Evolutionary conservation across 78 protist species (phyloP).

Genomic region (Pigoraptor vietnamica): DNA sequence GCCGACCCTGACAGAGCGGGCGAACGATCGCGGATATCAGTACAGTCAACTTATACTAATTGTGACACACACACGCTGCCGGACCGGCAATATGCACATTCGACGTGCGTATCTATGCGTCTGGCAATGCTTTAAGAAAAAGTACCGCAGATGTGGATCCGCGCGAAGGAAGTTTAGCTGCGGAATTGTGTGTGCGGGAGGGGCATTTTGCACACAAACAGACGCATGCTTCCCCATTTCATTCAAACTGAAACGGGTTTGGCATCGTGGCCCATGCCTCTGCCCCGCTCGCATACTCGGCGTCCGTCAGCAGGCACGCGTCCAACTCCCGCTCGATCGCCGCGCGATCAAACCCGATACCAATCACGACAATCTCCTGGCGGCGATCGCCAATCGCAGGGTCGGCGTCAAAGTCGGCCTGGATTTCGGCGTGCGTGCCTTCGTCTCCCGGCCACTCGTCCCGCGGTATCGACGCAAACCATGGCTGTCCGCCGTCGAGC

Average conservation of each 20-base stretch:
- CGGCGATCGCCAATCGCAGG: slow-evolving; percentile 23
- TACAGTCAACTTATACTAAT: no score
- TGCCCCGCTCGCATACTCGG: slow-evolving; percentile 9
- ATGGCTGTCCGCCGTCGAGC: slow-evolving; percentile 9
- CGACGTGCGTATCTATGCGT: no score
- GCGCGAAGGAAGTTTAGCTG: no score
- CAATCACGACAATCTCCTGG: slow-evolving; percentile 85
- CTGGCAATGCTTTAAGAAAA: no score
- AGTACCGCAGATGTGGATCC: no score
- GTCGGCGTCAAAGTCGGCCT: neutral
- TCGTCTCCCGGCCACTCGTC: slow-evolving; percentile 1
- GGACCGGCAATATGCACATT: no score
- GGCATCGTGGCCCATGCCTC: neutral
- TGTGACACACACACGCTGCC: no score
- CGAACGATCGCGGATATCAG: no score
- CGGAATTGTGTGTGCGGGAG: no score
- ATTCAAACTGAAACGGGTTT: neutral
- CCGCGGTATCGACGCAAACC: neutral
- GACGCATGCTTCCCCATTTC: no score
- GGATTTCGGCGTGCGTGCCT: neutral
- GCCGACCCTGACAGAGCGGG: no score
- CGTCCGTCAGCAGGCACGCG: slow-evolving; percentile 67
- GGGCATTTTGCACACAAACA: no score
- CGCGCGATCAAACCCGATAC: slow-evolving; percentile 45
- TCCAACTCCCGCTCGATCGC: slow-evolving; percentile 32